Percentiles rank a stretch among this genome's conserved stretches.
phyloP scores from a whole-genome alignment of 2,329 filamentous ascomycete genomes.

The Cercospora canescens region DNA sequence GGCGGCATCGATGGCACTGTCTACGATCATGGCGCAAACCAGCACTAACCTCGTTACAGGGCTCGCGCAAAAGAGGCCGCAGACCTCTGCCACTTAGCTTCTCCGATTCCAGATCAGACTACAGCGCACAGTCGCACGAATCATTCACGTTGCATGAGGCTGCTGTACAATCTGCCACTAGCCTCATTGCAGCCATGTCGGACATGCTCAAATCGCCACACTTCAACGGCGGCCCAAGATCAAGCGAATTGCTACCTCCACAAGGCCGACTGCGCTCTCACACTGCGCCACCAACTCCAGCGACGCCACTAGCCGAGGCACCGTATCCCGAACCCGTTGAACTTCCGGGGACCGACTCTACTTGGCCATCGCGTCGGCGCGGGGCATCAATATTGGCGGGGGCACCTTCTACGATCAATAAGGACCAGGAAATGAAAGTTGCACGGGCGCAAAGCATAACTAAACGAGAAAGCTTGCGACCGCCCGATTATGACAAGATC shows the following conservation, averaged over 20 bases:
- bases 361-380: background rate
- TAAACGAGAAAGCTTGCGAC: background rate
- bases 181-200: constrained; percentile 43
- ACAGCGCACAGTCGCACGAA: constrained; percentile 23
- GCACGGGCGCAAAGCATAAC: background rate
- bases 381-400: background rate
- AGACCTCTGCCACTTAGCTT: constrained; percentile 31
- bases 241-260: constrained; percentile 36
- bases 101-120: constrained; percentile 3
- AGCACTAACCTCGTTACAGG: constrained; percentile 14
- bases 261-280: constrained; percentile 42
- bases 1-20: background rate
- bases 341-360: constrained; percentile 29
- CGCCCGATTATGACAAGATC: background rate
- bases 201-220: constrained; percentile 45
- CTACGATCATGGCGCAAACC: background rate
- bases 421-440: background rate
- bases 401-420: background rate
- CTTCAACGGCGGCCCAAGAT: constrained; percentile 26
- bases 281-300: constrained; percentile 41
- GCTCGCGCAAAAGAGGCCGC: constrained; percentile 23
- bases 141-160: constrained; percentile 34
- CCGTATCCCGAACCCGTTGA: constrained; percentile 28
- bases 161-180: constrained; percentile 35
- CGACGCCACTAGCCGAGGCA: constrained; percentile 35